Base-by-base conservation (phyloP, 1,139 yeast genomes). In the Kodamaea fungicola region DNA sequence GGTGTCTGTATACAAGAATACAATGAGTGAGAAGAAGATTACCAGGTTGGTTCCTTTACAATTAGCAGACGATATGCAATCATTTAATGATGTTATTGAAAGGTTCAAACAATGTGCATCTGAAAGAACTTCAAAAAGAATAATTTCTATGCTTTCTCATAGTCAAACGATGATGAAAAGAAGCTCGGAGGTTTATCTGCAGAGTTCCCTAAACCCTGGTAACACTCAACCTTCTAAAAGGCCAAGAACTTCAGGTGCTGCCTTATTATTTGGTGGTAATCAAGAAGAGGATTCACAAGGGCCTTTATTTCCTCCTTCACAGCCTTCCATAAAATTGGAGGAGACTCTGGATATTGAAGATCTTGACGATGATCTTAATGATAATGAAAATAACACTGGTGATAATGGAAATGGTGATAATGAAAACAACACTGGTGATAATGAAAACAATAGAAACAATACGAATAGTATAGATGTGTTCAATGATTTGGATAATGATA, bases 161-260 rank as follows among this genome's bases (percentile, higher is more conserved):
- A 33, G 39, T 8, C 22, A 33, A 7, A 26, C 29, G 10, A 34
- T 7, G 10, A 29, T 40, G 31, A 34, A 35, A 22, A 37, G 32
- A 27, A 34, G 40, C 12, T 25, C 31, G 2, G 24, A 12, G n/a
- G 28, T 22, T 7, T 10, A 29, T 8, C 8, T 34, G 6, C 30
- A 26, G 8, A 28, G n/a, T 29, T 29, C 37, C 6, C 21, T 34
- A 25, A 26, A 33, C 7, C 38, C 38, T 10, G 38, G 41, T 21
- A 28, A 28, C 24, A 31, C 36, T 2, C 34, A 30, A 13, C n/a
- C 9, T 8, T 21, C 25, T 7, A 32, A 32, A 10, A 10, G 24
- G 8, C 13, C 22, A 7, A 34, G 39, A n/a, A 16, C 31, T 9
- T 22, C 33, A 10, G 41, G 41, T 7, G 25, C 13, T 6, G 36